Evolutionary conservation across 495 filamentous ascomycete species (phyloP), one percentile per base, ranked within the genome.

Genomic region (Pseudomonodictys pantanalensis): DNA sequence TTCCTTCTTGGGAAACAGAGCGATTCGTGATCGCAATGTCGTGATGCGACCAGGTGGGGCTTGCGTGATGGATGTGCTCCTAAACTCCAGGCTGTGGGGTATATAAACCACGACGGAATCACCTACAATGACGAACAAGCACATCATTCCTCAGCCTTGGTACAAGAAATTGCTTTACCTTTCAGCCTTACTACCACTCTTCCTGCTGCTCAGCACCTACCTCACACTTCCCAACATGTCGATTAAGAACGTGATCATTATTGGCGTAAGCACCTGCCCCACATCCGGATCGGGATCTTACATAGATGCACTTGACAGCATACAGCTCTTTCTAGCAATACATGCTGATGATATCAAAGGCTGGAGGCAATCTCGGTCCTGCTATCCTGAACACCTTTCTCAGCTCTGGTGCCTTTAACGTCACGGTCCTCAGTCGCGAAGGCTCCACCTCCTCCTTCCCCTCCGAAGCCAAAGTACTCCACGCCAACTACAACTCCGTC

Each of bases 401-500:
- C 12, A 23, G 46, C 8, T 58, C 68, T 1, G n/a, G n/a, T n/a
- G 25, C 80, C 54, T 91, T 92, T 77, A 78, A 78, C 65, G 79
- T 90, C 68, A 76, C 75, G 35, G 68, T 76, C 29, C 66, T 81
- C 42, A 70, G 74, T 29, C 78, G 79, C 55, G 48, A 64, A 45
- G 68, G 65, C 8, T 77, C 73, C 33, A 69, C 46, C 17, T 67
- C 74, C 3, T 73, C 66, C 18, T 79, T 78, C 62, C 72, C 76
- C 0, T 23, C 69, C 6, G 58, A 65, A 24, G 69, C 75, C 46
- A 75, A 66, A 7, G 67, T 77, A 50, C 62, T 86, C 79, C 75
- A 73, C 71, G 85, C 83, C 72, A 77, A 82, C 68, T 84, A 86
- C 67, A 86, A 82, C 76, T 86, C 83, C 0, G 77, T 78, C 55